Conservation (phyloP, 306 rosid species). For the Fragaria iinumae region DNA sequence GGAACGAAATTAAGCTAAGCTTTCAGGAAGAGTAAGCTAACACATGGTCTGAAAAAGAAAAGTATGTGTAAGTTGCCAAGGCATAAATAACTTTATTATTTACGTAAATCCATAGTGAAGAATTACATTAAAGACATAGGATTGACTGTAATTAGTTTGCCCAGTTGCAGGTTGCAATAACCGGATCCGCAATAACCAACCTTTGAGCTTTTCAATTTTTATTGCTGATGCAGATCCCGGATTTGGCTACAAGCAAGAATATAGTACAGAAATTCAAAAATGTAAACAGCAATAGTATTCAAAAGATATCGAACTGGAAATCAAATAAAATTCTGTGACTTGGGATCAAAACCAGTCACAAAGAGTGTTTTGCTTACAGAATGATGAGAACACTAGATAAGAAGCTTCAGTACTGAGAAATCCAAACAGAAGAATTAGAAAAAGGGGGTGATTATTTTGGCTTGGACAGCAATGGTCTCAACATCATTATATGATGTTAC, state of each 20-base stretch:
- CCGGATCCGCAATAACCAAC: constrained; percentile 7
- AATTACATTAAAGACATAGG: not conserved
- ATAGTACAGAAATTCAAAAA: not conserved
- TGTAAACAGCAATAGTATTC: not conserved
- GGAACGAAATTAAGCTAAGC: constrained; percentile 41
- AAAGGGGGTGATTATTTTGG: constrained; percentile 38
- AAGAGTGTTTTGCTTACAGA: constrained; percentile 22
- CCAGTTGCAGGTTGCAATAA: not conserved
- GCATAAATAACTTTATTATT: not conserved
- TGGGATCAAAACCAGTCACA: constrained; percentile 4
- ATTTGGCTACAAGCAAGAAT: constrained; percentile 28
- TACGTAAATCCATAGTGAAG: not conserved
- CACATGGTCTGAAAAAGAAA: not conserved
- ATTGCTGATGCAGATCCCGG: not conserved
- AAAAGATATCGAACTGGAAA: not conserved
- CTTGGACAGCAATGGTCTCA: constrained; percentile 33
- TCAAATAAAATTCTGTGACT: not conserved
- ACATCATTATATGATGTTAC: not conserved
- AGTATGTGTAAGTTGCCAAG: constrained; percentile 7
- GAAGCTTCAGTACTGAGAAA: constrained; percentile 42
- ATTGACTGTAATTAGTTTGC: not conserved
- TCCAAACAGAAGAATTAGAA: constrained; percentile 46
- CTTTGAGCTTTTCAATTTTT: constrained; percentile 16
- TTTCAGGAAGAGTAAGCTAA: constrained; percentile 31
- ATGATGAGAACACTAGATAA: constrained; percentile 35